Evolutionary conservation across 192 early-diverging fungal genomes (phyloP), one percentile per base, ranked within the genome.

Genomic region (Gonapodya sp.): DNA sequence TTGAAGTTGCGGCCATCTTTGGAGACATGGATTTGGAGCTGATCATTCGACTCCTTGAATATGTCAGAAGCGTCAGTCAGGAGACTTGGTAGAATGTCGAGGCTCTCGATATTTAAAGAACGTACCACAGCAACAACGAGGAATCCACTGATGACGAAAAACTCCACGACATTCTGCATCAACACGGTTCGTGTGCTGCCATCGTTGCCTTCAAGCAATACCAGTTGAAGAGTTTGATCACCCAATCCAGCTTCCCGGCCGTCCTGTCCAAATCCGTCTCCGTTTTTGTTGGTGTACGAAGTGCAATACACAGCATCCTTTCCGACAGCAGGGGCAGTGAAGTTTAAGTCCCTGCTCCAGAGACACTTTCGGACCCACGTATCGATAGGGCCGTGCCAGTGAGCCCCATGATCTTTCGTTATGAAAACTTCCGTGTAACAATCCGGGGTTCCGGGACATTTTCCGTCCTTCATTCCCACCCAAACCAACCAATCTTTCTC

Each of bases 401-500:
- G 84, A 33, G 85, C 84, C 33, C 95, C 95, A 80, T 92, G 87
- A 81, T 96, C 89, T 34, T 88, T 84, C 31, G 94, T 93, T 36
- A 90, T 84, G 82, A 88, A 95, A 36, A 92, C 90, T 80, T 89
- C 86, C 0, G 95, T 92, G 85, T 93, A 91, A 84, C 93, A 95
- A 31, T 83, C 82, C 1, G 85, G 81, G 24, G 85, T 85, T 0
- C 79, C 31, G 30, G 82, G 78, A 73, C 82, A 83, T 30, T 35
- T 88, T 31, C 72, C 8, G 24, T 79, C 80, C 35, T 79, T 36
- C 93, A 91, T 32, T 91, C 30, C 94, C 1, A 95, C 85, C 88
- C 92, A 95, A 1, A 96, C 84, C 73, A 96, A 87, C 94, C 95
- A 98, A 83, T 98, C 95, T 1, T 89, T 84, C 80, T 98, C 89